These are phyloP conservation scores for Cutaneotrichosporon cutaneum DNA, from an alignment of 1,284 basidiomycete genomes.

Conservation along the genomic window DNA sequence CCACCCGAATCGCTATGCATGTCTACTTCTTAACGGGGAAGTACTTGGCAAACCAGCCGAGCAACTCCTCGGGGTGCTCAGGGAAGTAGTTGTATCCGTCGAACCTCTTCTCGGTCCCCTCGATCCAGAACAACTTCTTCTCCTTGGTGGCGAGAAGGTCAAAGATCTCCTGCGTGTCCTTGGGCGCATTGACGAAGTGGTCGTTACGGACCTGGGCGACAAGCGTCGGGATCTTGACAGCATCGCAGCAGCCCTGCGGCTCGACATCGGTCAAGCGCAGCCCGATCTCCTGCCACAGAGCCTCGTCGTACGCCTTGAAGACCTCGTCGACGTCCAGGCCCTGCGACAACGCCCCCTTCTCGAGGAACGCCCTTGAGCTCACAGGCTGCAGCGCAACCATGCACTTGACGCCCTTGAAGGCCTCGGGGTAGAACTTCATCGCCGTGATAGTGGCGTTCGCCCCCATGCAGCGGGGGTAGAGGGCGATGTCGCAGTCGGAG, in stretches of 20 bases:
- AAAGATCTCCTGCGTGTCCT: slow-evolving; percentile 17
- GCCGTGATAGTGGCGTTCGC: slow-evolving; percentile 6
- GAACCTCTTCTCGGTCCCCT: slow-evolving; percentile 10
- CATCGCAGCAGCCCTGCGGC: background rate
- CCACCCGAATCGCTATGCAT: too few species aligned
- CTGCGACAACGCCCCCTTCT: background rate
- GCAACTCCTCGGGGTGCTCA: slow-evolving; percentile 3
- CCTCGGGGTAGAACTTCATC: background rate
- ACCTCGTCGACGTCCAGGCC: slow-evolving; percentile 4
- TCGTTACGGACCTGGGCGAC: slow-evolving; percentile 10
- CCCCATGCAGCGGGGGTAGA: slow-evolving; percentile 12
- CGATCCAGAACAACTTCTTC: slow-evolving; percentile 16
- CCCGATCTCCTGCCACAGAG: background rate
- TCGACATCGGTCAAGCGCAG: background rate
- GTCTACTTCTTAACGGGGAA: slow-evolving; percentile 6
- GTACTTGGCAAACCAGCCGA: slow-evolving; percentile 14
- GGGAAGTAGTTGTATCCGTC: slow-evolving; percentile 18
- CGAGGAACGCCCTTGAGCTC: slow-evolving; percentile 1
- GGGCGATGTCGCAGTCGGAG: slow-evolving; percentile 7
- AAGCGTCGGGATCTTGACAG: slow-evolving; percentile 8
- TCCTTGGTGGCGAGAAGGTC: slow-evolving; percentile 9
- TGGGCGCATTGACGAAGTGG: slow-evolving; percentile 4
- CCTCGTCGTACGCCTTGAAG: background rate
- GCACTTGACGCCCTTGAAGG: too few species aligned
- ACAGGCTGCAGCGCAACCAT: slow-evolving; percentile 14